Base-by-base conservation (phyloP, 257 asterid genomes). In the Nicotiana otophora region DNA sequence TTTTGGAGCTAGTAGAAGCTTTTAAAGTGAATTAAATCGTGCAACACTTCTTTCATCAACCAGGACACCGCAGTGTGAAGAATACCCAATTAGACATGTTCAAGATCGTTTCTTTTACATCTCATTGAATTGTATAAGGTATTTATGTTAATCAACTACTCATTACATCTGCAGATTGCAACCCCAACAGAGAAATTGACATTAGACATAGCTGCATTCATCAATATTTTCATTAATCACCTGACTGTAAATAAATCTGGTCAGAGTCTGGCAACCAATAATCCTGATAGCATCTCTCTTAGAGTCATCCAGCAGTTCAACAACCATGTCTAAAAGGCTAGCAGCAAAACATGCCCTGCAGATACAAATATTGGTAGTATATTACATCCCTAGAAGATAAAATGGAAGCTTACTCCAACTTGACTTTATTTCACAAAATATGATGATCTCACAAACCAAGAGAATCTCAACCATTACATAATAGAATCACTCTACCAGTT, bases 301-400 rank as follows among this genome's bases (percentile, higher is more conserved):
- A 31, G 96, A 87, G 82, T 90, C 91, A 86, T 91, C 95, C 87
- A 94, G 93, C 83, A 94, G 91, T 87, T 91, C 96, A 85, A 62
- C 84, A 82, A 91, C 92, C 20, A 90, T 89, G 86, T 92, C 90
- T 89, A 94, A 84, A 85, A 96, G 83, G 84, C 89, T 91, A 53
- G 81, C 89, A 80, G 99, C 92, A 87, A 96, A 94, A 83, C 87
- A 94, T 42, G 97, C 98, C 93, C 99, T 96, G 93, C 86, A 88
- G 81, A 82, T 70, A 85, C 84, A 86, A 81, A 83, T 76, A 15
- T 85, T n/a, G 83, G 62, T 60, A 81, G 34, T 60, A 39, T 83
- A 61, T 39, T n/a, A 74, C n/a, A 79, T 23, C n/a, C 48, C 31
- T 6, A 48, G 34, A 63, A 11, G 58, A 26, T 51, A 4, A 78